phyloP scores from a whole-genome alignment of 306 rosid species.

The Dalbergia oliveri region DNA sequence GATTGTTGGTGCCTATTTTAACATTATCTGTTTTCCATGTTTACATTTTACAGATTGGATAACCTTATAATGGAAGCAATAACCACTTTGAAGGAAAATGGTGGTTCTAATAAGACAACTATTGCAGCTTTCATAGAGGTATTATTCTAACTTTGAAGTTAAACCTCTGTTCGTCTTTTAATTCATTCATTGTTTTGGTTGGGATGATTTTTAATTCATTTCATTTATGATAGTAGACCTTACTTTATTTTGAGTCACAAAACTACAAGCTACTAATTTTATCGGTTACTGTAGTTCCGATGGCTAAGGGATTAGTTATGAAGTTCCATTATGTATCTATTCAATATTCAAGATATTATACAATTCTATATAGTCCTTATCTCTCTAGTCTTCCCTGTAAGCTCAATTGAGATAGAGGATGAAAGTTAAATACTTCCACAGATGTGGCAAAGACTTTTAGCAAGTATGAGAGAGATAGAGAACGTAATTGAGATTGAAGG shows the following conservation, averaged over 20 bases:
- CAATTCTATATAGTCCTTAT: neutral
- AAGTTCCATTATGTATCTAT: neutral
- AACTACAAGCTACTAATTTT: neutral
- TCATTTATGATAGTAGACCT: constrained; percentile 3
- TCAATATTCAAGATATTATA: constrained; percentile 3
- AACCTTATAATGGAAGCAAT: constrained; percentile 90
- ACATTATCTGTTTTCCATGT: constrained; percentile 31
- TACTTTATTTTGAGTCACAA: neutral
- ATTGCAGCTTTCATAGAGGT: constrained; percentile 94
- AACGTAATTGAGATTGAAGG: neutral
- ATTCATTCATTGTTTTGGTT: constrained; percentile 6
- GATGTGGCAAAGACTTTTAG: neutral
- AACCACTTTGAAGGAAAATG: constrained; percentile 73
- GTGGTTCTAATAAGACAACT: constrained; percentile 89
- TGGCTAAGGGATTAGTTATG: neutral
- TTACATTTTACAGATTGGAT: constrained; percentile 71
- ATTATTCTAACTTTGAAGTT: constrained; percentile 28
- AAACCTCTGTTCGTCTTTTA: constrained; percentile 16
- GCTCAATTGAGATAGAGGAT: neutral
- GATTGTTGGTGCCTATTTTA: constrained; percentile 7
- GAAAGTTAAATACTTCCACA: neutral
- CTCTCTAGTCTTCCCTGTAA: neutral
- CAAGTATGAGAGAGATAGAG: neutral
- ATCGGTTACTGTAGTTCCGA: constrained; percentile 17
- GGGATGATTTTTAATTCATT: neutral